phyloP scores from a whole-genome alignment of 139 green algal species.

The Chara braunii region DNA sequence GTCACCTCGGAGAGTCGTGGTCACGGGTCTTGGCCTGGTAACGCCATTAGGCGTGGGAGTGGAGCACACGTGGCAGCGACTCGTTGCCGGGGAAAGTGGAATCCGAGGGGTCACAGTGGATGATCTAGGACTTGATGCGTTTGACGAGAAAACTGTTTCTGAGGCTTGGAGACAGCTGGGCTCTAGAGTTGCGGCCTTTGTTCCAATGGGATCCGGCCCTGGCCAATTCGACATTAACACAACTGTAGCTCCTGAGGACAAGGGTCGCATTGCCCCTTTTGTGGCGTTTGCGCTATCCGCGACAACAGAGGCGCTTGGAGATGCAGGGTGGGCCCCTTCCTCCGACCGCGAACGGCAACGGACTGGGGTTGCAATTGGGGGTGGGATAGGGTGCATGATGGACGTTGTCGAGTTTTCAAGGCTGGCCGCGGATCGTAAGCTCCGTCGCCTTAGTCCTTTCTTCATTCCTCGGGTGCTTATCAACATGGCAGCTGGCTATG shows the following conservation, averaged over 20 bases:
- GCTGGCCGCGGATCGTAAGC: conserved; percentile 22
- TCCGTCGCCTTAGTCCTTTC: conserved; percentile 71
- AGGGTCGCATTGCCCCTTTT: conserved; percentile 12
- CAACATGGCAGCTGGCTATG: conserved; percentile 84
- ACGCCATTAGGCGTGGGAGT: conserved; percentile 16
- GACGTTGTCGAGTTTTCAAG: conserved; percentile 67
- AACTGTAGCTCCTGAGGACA: not conserved
- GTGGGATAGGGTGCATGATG: conserved; percentile 72
- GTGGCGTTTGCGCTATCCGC: conserved; percentile 22
- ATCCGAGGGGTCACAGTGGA: not conserved
- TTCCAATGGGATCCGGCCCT: not conserved
- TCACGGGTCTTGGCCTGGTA: conserved; percentile 28
- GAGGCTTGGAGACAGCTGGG: conserved; percentile 16
- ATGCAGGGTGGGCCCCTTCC: conserved; percentile 25
- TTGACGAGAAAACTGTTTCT: not conserved
- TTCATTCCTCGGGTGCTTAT: conserved; percentile 83
- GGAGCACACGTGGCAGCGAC: conserved; percentile 1
- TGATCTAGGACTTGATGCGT: conserved; percentile 3
- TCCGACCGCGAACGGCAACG: not conserved
- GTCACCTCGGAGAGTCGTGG: too few species aligned
- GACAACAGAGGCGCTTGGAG: conserved; percentile 13
- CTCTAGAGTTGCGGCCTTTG: conserved; percentile 17
- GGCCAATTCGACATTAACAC: conserved; percentile 6
- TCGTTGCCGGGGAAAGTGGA: conserved; percentile 6
- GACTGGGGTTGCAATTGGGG: conserved; percentile 74